A percentile compares a stretch with the other conserved stretches of the same genome.
Conservation (phyloP, 441 rosid genomes). For the Brassica hybrid region DNA sequence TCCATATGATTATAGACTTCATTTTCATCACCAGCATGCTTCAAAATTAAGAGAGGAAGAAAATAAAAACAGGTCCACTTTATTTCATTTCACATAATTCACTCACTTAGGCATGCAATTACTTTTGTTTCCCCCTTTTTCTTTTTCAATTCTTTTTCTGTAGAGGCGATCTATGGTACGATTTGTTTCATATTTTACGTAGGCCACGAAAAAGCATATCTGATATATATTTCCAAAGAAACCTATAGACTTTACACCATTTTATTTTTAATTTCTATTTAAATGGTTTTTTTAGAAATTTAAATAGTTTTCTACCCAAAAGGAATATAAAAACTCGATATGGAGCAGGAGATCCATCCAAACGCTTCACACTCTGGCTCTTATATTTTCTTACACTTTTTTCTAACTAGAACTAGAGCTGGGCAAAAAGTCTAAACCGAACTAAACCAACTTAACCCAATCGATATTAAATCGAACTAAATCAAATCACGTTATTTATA, state of each 20-base stretch:
- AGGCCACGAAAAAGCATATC: neutral
- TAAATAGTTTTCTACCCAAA: neutral
- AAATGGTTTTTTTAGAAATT: neutral
- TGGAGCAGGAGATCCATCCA: neutral
- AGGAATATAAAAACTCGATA: neutral
- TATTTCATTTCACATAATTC: constrained; percentile 47
- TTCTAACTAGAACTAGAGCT: no score
- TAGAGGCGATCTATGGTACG: neutral
- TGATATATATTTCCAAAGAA: constrained; percentile 10
- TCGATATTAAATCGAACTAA: no score
- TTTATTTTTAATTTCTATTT: neutral
- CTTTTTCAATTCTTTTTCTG: constrained; percentile 13
- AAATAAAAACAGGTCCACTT: constrained; percentile 39
- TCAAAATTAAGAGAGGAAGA: constrained; percentile 44
- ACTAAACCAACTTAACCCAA: no score
- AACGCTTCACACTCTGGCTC: neutral
- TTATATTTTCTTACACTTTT: neutral
- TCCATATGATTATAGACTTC: constrained; percentile 41
- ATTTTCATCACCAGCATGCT: constrained; percentile 48
- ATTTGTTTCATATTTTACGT: constrained; percentile 6
- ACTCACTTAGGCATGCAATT: constrained; percentile 45
- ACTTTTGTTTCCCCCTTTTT: constrained; percentile 37
- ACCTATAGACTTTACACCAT: neutral
- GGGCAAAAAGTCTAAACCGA: no score
- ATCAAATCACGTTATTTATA: no score